phyloP scores from a whole-genome alignment of 1,139 yeast genomes.

The Entelexis paramagnoliae region DNA sequence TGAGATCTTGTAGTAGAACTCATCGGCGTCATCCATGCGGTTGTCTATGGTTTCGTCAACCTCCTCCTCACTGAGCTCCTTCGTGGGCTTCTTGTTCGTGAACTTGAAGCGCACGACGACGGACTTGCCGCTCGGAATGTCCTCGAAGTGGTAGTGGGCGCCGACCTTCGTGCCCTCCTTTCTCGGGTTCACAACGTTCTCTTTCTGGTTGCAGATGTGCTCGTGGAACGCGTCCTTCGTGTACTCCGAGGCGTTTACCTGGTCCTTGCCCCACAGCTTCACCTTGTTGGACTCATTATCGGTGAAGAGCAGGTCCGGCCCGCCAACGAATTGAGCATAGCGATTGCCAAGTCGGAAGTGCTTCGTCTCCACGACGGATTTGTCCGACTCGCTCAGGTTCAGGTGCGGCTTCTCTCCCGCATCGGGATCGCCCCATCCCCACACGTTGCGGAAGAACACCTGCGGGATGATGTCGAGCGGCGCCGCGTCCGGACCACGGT shows the following conservation, averaged over 20 bases:
- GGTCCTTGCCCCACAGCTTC: conserved; percentile 51
- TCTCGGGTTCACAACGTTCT: conserved; percentile 58
- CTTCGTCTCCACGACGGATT: conserved; percentile 45
- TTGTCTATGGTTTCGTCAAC: conserved; percentile 64
- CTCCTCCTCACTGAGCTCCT: conserved; percentile 54
- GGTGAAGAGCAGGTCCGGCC: conserved; percentile 62
- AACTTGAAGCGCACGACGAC: conserved; percentile 79
- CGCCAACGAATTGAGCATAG: conserved; percentile 47
- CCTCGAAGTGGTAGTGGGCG: conserved; percentile 74
- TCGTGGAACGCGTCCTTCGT: conserved; percentile 93
- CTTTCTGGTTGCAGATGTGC: conserved; percentile 51
- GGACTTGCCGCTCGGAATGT: conserved; percentile 78
- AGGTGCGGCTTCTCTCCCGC: conserved; percentile 42
- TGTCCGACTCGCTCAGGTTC: conserved; percentile 32
- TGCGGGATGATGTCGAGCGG: conserved; percentile 86
- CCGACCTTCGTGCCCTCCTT: conserved; percentile 62
- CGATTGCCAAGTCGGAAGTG: conserved; percentile 69
- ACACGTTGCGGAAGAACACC: conserved; percentile 75
- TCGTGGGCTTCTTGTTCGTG: conserved; percentile 40
- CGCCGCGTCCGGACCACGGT: conserved; percentile 72
- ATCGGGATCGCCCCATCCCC: conserved; percentile 64
- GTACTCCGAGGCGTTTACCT: conserved; percentile 45
- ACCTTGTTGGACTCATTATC: conserved; percentile 78
- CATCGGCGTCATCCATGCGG: conserved; percentile 86
- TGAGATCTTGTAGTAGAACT: conserved; percentile 81